phyloP scores from a whole-genome alignment of 2,329 filamentous ascomycete genomes.

The Apiospora phragmitis region DNA sequence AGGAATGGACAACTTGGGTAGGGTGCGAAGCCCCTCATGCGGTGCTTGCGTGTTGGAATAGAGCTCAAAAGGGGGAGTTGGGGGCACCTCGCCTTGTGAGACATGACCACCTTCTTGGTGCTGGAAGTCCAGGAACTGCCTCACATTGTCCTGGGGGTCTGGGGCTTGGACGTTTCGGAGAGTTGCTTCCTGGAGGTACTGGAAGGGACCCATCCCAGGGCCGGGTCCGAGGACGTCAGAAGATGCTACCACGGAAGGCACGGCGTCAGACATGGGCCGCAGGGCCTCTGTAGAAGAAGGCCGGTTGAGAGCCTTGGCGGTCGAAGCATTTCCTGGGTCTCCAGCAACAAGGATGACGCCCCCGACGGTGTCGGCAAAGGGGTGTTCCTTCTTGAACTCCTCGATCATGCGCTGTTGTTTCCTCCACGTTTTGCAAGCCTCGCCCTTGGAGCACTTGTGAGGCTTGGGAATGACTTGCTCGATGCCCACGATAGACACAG shows the following conservation, averaged over 20 bases:
- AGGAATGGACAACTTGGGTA: constrained; percentile 65
- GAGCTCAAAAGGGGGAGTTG: constrained; percentile 70
- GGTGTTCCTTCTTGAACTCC: constrained; percentile 73
- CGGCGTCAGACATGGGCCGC: constrained; percentile 72
- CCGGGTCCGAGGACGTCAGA: constrained; percentile 84
- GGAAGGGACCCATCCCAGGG: constrained; percentile 58
- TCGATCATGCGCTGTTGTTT: constrained; percentile 78
- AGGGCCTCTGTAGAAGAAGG: constrained; percentile 52
- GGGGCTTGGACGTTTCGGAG: constrained; percentile 69
- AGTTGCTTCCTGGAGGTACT: constrained; percentile 71
- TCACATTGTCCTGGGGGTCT: constrained; percentile 90
- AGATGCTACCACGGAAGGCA: constrained; percentile 84
- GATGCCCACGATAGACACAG: constrained; percentile 88
- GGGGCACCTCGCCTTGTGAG: constrained; percentile 57
- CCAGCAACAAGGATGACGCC: constrained; percentile 76
- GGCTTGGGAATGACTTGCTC: constrained; percentile 85
- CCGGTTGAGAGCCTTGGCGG: constrained; percentile 57
- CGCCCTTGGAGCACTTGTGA: constrained; percentile 83
- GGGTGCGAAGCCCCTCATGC: constrained; percentile 55
- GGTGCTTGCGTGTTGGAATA: constrained; percentile 49
- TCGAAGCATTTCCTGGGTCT: constrained; percentile 75
- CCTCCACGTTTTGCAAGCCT: constrained; percentile 79
- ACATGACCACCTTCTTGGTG: constrained; percentile 43
- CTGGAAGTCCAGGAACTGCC: constrained; percentile 88
- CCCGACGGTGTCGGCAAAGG: constrained; percentile 59